Base-by-base conservation (phyloP, 139 green algal species). In the Micromonas commoda region DNA sequence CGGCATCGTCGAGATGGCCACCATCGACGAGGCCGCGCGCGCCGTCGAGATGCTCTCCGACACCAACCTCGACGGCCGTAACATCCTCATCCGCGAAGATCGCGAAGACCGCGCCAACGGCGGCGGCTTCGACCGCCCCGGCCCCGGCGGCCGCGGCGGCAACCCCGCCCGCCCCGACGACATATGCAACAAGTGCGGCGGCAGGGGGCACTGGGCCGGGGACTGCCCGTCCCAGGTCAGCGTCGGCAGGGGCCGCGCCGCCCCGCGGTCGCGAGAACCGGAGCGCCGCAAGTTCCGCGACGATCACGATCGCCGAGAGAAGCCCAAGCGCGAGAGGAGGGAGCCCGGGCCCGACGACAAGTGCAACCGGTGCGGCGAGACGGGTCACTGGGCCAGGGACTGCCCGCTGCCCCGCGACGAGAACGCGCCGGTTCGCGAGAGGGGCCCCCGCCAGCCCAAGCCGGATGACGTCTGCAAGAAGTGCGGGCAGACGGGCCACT, bases 1-100 rank as follows among this genome's bases (percentile, higher is more conserved):
- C 89, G 93, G 93, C 54, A 93, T 95, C 73, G 88, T 97, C 24
- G 92, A 97, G 87, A 96, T 93, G 45, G 89, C 94, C 83, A 91
- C 82, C 0, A 83, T 86, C 0, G 90, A 95, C 68, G 90, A 96
- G 88, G 92, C 74, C 23, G 33, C 32, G n/a, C 54, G 35, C 63
- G 74, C 60, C 60, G 61, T 60, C 53, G 71, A 34, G 26, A 31
- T 38, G 66, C 64, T 95, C 60, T 93, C 96, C 79, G 92, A 91
- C 60, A 81, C 79, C 9, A 91, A 97, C 63, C 82, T 97, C 24
- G 88, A 82, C 52, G 93, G 93, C 26, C 89, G 93, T 65, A 90
- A 87, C 38, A 91, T 98, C 76, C 80, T 96, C 53, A 93, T 97
- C 6, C 84, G 93, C 34, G 93, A 97, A 82, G 93, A 97, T 84